Conservation (phyloP, 352 stramenopile species). For the Globisporangium splendens region DNA sequence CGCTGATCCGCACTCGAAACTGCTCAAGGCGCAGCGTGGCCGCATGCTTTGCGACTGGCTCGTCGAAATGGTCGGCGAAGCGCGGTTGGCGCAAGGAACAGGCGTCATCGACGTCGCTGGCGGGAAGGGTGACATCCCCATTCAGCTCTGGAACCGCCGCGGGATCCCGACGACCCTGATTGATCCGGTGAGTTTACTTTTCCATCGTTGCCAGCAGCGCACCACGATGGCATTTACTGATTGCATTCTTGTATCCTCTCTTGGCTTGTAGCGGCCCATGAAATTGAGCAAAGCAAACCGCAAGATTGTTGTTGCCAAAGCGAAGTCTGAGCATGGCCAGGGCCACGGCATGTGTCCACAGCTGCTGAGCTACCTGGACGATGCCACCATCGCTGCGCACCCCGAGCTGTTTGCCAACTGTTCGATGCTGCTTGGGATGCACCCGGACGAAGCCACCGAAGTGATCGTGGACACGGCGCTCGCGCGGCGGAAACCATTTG, state of each 20-base stretch:
- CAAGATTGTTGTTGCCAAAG: constrained; percentile 59
- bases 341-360: constrained; percentile 48
- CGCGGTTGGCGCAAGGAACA: constrained; percentile 34
- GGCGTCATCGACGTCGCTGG: constrained; percentile 88
- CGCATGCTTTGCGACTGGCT: constrained; percentile 84
- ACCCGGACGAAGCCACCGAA: constrained; percentile 95
- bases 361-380: constrained; percentile 55
- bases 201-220: background rate
- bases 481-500: constrained; percentile 87
- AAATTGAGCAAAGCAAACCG: constrained; percentile 73
- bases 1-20: constrained; percentile 61
- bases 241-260: constrained; percentile 1
- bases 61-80: constrained; percentile 49
- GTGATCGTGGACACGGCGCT: constrained; percentile 93
- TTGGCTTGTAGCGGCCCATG: constrained; percentile 54
- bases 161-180: constrained; percentile 81
- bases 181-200: constrained; percentile 54
- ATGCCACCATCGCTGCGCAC: constrained; percentile 46
- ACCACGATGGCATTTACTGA: background rate
- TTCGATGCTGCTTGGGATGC: constrained; percentile 91
- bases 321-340: constrained; percentile 8
- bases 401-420: constrained; percentile 66
- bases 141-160: constrained; percentile 78
- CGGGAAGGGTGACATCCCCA: constrained; percentile 83
- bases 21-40: constrained; percentile 66